Evolutionary conservation across 208 protist genomes (phyloP).

Genomic region (Trypanosoma conorhini): DNA sequence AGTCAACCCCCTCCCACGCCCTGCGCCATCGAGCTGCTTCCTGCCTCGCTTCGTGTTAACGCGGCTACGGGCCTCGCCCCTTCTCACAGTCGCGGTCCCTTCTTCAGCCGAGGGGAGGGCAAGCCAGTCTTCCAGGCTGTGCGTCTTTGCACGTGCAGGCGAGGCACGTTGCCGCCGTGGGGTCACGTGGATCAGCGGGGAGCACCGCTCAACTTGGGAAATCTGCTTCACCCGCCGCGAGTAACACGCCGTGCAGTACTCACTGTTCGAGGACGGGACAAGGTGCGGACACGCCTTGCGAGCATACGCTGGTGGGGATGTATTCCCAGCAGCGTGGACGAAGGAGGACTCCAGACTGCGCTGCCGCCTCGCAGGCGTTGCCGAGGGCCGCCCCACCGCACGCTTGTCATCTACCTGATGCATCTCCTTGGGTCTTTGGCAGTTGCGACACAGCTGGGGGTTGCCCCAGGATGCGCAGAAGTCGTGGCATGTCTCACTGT

Average conservation of each 20-base stretch:
- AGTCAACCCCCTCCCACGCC: neutral
- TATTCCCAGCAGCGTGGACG: neutral
- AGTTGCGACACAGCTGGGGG: conserved; percentile 9
- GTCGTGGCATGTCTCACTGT: conserved; percentile 2
- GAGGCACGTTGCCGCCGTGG: neutral
- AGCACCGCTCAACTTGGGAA: neutral
- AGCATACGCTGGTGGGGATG: neutral
- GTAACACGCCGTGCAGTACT: conserved; percentile 25
- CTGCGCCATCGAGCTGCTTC: neutral
- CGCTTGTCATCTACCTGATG: neutral
- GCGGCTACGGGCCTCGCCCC: neutral
- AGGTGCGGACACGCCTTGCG: conserved; percentile 9
- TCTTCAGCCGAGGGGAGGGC: neutral
- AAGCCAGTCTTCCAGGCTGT: neutral
- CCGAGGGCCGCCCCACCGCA: neutral
- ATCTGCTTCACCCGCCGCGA: neutral
- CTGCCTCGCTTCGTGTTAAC: neutral
- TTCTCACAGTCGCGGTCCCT: neutral
- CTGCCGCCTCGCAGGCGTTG: neutral
- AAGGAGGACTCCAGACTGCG: neutral
- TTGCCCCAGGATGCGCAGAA: conserved; percentile 23
- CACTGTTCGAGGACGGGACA: conserved; percentile 12
- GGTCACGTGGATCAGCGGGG: neutral
- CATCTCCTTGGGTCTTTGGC: neutral
- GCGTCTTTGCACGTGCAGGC: neutral